These are phyloP conservation scores for Quercus tomentella DNA, from an alignment of 331 rosid genomes.

Conservation along the genomic window DNA sequence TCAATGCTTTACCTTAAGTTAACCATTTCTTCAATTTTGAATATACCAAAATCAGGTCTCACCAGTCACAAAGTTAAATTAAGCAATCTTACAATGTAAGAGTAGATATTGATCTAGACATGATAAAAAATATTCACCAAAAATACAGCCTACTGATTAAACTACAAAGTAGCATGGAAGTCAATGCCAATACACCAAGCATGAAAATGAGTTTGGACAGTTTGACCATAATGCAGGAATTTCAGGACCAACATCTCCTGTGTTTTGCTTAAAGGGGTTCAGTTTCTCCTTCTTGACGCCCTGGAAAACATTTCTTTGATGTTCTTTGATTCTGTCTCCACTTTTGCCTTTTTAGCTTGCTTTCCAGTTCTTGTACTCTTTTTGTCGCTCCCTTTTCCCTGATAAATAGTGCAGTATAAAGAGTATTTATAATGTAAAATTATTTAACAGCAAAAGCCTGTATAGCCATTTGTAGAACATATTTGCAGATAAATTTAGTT, in stretches of 20 bases:
- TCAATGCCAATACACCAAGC: background rate
- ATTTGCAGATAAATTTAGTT: too few species aligned
- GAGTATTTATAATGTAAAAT: background rate
- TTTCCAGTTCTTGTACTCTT: conserved; percentile 54
- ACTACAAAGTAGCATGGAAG: background rate
- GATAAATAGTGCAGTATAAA: background rate
- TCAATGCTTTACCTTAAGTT: background rate
- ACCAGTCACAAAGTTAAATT: background rate
- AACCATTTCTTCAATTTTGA: background rate
- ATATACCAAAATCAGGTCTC: background rate
- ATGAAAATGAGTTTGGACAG: background rate
- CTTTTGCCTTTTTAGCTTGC: conserved; percentile 60
- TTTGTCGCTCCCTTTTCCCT: conserved; percentile 45
- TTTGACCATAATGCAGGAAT: conserved; percentile 6
- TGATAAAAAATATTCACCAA: too few species aligned
- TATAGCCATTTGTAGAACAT: too few species aligned
- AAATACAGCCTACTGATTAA: background rate
- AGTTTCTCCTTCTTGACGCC: conserved; percentile 63
- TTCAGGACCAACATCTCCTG: background rate
- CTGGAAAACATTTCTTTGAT: conserved; percentile 78
- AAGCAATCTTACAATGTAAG: background rate
- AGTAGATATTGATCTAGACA: background rate
- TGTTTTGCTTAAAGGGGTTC: conserved; percentile 7
- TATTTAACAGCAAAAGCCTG: background rate
- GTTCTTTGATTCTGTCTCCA: conserved; percentile 76